These are phyloP conservation scores for Phoma herbarum DNA, from an alignment of 2,329 filamentous ascomycete genomes.

Conservation along the genomic window DNA sequence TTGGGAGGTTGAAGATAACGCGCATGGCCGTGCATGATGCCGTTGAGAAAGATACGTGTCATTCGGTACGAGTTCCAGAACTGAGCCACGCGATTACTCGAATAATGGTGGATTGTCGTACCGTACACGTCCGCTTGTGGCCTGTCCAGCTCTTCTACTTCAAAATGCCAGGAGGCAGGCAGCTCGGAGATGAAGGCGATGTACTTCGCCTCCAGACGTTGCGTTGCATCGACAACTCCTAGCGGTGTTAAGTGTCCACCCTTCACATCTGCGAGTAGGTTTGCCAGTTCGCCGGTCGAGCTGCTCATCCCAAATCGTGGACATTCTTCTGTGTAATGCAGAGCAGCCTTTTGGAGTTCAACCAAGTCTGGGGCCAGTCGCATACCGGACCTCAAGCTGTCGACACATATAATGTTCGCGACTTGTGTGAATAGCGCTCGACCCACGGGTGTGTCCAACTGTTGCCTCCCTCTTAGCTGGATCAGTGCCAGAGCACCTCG, in stretches of 20 bases:
- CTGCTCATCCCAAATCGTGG: conserved; percentile 14
- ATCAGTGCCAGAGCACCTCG: conserved; percentile 27
- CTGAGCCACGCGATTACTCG: conserved; percentile 19
- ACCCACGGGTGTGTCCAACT: conserved; percentile 23
- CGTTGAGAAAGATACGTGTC: conserved; percentile 29
- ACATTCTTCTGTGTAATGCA: conserved; percentile 2
- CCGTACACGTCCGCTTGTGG: conserved; percentile 5
- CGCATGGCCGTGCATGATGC: conserved; percentile 14
- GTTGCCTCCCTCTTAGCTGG: conserved; percentile 21
- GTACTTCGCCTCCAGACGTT: conserved; percentile 17
- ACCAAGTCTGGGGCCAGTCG: conserved; percentile 18
- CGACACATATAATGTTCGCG: conserved; percentile 21
- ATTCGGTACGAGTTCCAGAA: conserved; percentile 34
- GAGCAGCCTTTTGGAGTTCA: conserved; percentile 12
- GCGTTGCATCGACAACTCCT: conserved; percentile 11
- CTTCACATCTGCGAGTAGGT: conserved; percentile 11
- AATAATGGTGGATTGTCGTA: conserved; percentile 16
- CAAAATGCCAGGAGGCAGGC: conserved; percentile 13
- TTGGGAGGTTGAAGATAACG: background rate
- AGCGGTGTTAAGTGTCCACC: conserved; percentile 4
- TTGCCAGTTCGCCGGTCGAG: conserved; percentile 14
- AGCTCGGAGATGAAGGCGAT: conserved; percentile 5
- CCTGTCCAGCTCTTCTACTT: background rate
- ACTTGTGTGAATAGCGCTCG: conserved; percentile 30
- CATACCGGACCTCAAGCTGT: conserved; percentile 18